phyloP scores from a whole-genome alignment of 2,329 filamentous ascomycete genomes.

The Pseudogymnoascus sp. region DNA sequence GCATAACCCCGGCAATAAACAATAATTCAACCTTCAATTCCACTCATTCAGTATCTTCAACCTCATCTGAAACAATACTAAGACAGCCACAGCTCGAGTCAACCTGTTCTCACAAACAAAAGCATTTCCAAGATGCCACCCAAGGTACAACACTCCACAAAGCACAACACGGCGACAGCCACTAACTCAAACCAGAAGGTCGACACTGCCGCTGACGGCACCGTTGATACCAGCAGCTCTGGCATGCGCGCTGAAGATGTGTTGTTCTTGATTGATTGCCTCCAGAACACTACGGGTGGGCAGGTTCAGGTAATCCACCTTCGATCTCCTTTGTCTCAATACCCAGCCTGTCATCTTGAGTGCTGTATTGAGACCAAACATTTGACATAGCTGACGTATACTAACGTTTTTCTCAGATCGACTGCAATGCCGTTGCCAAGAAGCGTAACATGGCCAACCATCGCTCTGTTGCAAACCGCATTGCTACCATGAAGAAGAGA shows the following conservation, averaged over 20 bases:
- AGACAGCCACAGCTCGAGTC: neutral
- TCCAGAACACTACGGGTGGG: constrained; percentile 22
- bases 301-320: constrained; percentile 18
- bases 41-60: neutral
- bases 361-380: neutral
- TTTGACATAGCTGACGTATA: neutral
- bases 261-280: constrained; percentile 22
- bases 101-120: neutral
- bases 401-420: constrained; percentile 17
- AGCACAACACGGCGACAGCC: too few species aligned
- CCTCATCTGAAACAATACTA: neutral
- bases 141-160: neutral
- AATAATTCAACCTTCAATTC: neutral
- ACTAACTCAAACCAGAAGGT: neutral
- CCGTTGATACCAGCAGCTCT: neutral
- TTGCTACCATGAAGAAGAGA: constrained; percentile 24
- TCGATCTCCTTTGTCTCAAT: neutral
- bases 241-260: constrained; percentile 18
- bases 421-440: constrained; percentile 19
- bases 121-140: neutral
- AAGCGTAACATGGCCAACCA: constrained; percentile 18
- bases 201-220: neutral
- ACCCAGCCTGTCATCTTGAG: neutral
- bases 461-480: constrained; percentile 22
- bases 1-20: too few species aligned